Evolutionary conservation across 805 yeast species (phyloP), one percentile per base, ranked within the genome.

Genomic region (Kuraishia floccosa): DNA sequence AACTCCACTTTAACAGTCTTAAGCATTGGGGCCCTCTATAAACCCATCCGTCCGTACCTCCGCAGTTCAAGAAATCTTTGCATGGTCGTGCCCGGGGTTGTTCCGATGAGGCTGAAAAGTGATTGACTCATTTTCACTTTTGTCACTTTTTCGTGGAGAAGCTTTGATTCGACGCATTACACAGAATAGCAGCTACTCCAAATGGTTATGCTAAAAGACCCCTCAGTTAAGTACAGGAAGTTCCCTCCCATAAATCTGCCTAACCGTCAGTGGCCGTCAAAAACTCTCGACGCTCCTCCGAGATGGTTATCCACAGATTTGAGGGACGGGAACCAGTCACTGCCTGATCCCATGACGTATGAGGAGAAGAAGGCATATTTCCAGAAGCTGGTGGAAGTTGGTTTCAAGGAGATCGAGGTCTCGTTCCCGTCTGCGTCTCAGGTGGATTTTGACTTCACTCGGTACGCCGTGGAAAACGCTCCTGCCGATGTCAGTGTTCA

Each of bases 341-440:
- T 79, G 35, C 89, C 89, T 17, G 89, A 79, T 56, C 89, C 89
- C 18, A 79, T 79, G 89, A 65, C 79, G 7, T 70, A 79, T 11
- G 74, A 65, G 31, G 82, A 79, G 52, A 79, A 79, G 56, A 76
- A 77, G 47, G 76, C 72, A 45, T 78, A 78, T 50, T 79, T 78
- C 63, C 76, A 76, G 44, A 79, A 79, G 53, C 60, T 79, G 41
- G 43, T 78, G 6, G 83, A 78, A 35, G 60, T 79, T 35, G 89
- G 89, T 2, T 78, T 79, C 59, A 79, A 79, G 49, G 89, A 79
- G 57, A 79, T 79, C 44, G 89, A 79, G 54, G 89, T 79, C 28
- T 63, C 84, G 3, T 79, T 79, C 58, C 89, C 89, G 7, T 75
- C 84, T 18, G 87, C 87, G 3, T 78, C 86, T 4, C 87, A 79